Evolutionary conservation across 345 rosid species (phyloP).

Genomic region (Eutrema heterophyllum): DNA sequence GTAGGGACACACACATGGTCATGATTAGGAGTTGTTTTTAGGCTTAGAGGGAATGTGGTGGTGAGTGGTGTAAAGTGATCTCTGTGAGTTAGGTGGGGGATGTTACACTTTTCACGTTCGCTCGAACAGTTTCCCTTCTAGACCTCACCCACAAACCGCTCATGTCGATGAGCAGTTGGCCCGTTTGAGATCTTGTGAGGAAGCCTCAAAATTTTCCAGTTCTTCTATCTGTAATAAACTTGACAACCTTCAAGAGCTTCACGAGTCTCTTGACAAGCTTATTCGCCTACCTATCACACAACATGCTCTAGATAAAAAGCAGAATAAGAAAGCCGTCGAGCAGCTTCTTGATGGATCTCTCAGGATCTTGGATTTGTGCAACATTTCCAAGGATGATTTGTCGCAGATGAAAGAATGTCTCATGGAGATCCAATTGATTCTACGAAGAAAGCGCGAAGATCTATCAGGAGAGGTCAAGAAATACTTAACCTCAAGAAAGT

Average conservation of each 20-base stretch:
- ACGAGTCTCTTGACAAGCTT: constrained; percentile 23
- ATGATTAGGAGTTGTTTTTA: too few relatives aligned
- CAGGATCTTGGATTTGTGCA: constrained; percentile 26
- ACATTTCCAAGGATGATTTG: constrained; percentile 30
- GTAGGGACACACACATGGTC: too few relatives aligned
- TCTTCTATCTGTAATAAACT: constrained; percentile 17
- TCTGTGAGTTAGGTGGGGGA: too few relatives aligned
- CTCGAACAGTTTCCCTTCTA: constrained; percentile 39
- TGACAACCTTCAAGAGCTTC: constrained; percentile 24
- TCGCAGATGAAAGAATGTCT: constrained; percentile 22
- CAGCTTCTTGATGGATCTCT: constrained; percentile 35
- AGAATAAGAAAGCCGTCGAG: constrained; percentile 8
- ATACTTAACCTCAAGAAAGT: constrained; percentile 21
- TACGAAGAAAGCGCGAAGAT: constrained; percentile 17
- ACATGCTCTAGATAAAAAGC: constrained; percentile 23
- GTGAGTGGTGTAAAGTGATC: too few relatives aligned
- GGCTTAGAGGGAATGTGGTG: too few relatives aligned
- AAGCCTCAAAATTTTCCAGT: constrained; percentile 24
- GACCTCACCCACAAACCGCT: constrained; percentile 19
- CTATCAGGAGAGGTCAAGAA: constrained; percentile 5
- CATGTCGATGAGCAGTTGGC: constrained; percentile 29
- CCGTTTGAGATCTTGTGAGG: constrained; percentile 20
- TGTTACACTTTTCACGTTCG: constrained; percentile 29
- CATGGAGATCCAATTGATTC: constrained; percentile 28
- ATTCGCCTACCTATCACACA: constrained; percentile 24